phyloP scores from a whole-genome alignment of 2,329 filamentous ascomycete genomes.

The Phyllosticta capitalensis region DNA sequence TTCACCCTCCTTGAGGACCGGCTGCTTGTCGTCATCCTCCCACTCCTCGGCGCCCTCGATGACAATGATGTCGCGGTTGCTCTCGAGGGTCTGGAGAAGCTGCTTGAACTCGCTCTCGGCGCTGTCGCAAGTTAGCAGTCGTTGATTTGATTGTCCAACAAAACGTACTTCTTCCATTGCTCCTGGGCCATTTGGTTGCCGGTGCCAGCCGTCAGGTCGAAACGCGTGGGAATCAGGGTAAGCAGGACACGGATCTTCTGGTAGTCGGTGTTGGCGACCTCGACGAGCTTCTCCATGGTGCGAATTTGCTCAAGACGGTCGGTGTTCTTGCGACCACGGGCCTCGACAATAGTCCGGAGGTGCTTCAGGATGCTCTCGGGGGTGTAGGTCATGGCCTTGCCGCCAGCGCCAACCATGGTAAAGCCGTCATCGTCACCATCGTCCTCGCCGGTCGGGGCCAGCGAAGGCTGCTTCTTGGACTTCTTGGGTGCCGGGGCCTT shows the following conservation, averaged over 20 bases:
- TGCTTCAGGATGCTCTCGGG: slow-evolving; percentile 98
- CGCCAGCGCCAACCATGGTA: slow-evolving; percentile 77
- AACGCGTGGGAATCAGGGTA: slow-evolving; percentile 84
- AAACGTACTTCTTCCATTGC: slow-evolving; percentile 72
- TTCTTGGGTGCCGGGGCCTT: slow-evolving; percentile 42
- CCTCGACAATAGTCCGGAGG: slow-evolving; percentile 84
- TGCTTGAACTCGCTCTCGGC: slow-evolving; percentile 77
- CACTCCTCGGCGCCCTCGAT: slow-evolving; percentile 92
- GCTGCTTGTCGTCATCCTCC: slow-evolving; percentile 96
- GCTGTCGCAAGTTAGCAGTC: slow-evolving; percentile 16
- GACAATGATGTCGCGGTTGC: slow-evolving; percentile 72
- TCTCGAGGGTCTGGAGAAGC: slow-evolving; percentile 70
- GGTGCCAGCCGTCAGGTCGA: slow-evolving; percentile 76
- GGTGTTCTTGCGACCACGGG: slow-evolving; percentile 97
- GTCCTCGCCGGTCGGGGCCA: slow-evolving; percentile 41
- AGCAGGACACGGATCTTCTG: slow-evolving; percentile 88
- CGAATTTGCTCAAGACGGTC: slow-evolving; percentile 90
- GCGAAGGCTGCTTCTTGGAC: slow-evolving; percentile 35
- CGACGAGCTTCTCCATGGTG: slow-evolving; percentile 90
- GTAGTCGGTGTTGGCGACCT: slow-evolving; percentile 84
- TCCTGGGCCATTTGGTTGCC: slow-evolving; percentile 83
- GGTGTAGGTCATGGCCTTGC: slow-evolving; percentile 83
- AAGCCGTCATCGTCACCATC: slow-evolving; percentile 75
- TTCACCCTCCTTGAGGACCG: slow-evolving; percentile 61
- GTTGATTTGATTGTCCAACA: background rate